Conservation (phyloP, 1,284 basidiomycete species). For the Jaminaea rosea region DNA sequence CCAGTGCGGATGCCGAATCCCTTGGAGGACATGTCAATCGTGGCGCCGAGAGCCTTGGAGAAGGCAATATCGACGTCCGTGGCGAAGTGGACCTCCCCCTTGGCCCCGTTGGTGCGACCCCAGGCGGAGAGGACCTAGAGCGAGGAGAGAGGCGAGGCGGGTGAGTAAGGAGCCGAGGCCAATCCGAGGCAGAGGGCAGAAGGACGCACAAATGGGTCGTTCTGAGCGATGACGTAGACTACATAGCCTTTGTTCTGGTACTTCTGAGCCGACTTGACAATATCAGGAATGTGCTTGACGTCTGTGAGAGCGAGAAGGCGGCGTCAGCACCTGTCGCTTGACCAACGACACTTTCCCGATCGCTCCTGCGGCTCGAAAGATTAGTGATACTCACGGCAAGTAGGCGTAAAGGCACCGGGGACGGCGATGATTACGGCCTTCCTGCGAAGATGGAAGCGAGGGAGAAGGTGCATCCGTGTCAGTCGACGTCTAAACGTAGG, state of each 20-base stretch:
- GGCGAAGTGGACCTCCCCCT: constrained; percentile 64
- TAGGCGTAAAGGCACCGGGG: constrained; percentile 13
- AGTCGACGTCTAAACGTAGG: too few relatives aligned
- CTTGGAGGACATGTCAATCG: constrained; percentile 54
- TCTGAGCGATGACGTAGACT: constrained; percentile 51
- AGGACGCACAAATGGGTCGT: constrained; percentile 41
- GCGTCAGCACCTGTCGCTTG: too few relatives aligned
- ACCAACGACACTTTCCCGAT: too few relatives aligned
- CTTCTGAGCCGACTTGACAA: constrained; percentile 58
- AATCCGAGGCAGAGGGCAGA: not conserved
- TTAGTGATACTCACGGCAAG: too few relatives aligned
- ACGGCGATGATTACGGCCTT: constrained; percentile 70
- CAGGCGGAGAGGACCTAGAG: constrained; percentile 56
- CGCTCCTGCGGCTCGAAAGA: too few relatives aligned
- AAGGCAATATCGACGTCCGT: constrained; percentile 61
- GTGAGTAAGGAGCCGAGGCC: not conserved
- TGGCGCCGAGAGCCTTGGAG: constrained; percentile 58
- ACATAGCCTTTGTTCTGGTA: constrained; percentile 68
- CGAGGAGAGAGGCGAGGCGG: not conserved
- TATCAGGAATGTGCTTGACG: constrained; percentile 56
- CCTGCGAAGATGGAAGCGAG: constrained; percentile 53
- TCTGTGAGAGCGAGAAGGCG: too few relatives aligned
- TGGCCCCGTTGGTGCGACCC: constrained; percentile 59
- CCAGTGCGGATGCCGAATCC: constrained; percentile 61
- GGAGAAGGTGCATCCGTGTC: too few relatives aligned